Base-by-base conservation (phyloP, 2,329 filamentous ascomycete genomes). In the Botryotinia globosa region DNA sequence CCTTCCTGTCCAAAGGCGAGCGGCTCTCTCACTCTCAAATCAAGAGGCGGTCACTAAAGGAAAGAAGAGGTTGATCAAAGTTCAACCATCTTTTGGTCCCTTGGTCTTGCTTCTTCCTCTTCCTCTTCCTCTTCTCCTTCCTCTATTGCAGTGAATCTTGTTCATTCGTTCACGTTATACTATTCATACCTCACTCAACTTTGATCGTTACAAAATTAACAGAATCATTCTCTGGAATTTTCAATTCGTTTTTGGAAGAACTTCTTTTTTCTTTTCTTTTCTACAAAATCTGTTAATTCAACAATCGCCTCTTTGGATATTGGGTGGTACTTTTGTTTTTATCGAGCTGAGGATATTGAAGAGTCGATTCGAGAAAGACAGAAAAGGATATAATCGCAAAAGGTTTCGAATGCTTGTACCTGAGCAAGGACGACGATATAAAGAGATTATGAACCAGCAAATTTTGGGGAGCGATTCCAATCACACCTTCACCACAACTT, bases 211-310 rank as follows among this genome's bases (percentile, higher is more conserved):
- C 42, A 63, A 54, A 45, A 59, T 44, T 51, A 64, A 64, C 65
- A 32, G 34, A 67, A 66, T 72, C 70, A 72, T 51, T 68, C 70
- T 64, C 67, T 72, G 68, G 70, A 68, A 68, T 45, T 56, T 68
- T 68, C 70, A 72, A 72, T 68, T 51, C 63, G 45, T 48, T 59
- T 72, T 65, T 56, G 69, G 68, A 63, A 64, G 69, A 65, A 44
- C 59, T 44, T 71, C 70, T 44, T 58, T 68, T 65, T 71, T 54
- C 48, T 54, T 66, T 66, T 54, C 63, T 68, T 67, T 45, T 67
- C 70, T 58, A 58, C 45, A 58, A 39, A 65, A 37, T 45, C 62
- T 44, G 69, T 72, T 72, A 59, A 39, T 44, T 59, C 29, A 68
- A 68, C 29, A 42, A 51, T 42, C 45, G 32, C 63, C 51, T 68